Percentiles rank a stretch among this genome's conserved stretches.
These are phyloP conservation scores for Ambrosia hybrid DNA, from an alignment of 140 eudicot species.

Conservation along the genomic window DNA sequence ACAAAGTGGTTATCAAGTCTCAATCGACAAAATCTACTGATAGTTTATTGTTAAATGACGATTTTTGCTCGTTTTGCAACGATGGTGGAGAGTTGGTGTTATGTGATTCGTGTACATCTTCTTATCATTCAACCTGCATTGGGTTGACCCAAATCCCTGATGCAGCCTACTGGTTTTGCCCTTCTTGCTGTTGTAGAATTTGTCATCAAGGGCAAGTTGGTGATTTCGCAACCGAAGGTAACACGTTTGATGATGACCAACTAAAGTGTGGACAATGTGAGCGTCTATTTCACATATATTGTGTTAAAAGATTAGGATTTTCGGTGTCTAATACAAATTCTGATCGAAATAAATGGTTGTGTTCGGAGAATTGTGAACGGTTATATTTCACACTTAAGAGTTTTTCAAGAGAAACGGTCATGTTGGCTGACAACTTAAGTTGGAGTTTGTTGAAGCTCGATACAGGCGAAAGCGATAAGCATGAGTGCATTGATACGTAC, in stretches of 20 bases:
- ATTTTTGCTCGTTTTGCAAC: constrained; percentile 64
- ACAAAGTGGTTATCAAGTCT: background rate
- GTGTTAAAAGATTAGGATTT: constrained; percentile 42
- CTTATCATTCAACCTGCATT: constrained; percentile 61
- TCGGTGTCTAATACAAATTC: background rate
- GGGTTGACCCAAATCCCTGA: constrained; percentile 53
- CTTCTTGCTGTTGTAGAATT: constrained; percentile 65
- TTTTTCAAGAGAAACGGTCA: constrained; percentile 41
- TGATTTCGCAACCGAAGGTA: constrained; percentile 12
- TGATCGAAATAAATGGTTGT: constrained; percentile 43
- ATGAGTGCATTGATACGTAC: constrained; percentile 30
- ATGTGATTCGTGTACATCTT: constrained; percentile 75
- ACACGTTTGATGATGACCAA: background rate
- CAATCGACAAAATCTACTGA: constrained; percentile 14
- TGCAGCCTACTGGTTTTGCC: constrained; percentile 68
- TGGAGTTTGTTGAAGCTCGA: constrained; percentile 60
- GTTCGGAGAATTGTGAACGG: constrained; percentile 48
- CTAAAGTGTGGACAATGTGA: constrained; percentile 70
- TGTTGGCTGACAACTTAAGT: constrained; percentile 35
- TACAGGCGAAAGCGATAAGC: constrained; percentile 13
- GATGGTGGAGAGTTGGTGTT: constrained; percentile 46
- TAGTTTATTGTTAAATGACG: constrained; percentile 32
- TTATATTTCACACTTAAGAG: constrained; percentile 39
- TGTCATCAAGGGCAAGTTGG: constrained; percentile 43
- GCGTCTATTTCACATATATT: constrained; percentile 45